Conservation (phyloP, 148 eudicot genomes). For the Heliamphora exappendiculata region DNA sequence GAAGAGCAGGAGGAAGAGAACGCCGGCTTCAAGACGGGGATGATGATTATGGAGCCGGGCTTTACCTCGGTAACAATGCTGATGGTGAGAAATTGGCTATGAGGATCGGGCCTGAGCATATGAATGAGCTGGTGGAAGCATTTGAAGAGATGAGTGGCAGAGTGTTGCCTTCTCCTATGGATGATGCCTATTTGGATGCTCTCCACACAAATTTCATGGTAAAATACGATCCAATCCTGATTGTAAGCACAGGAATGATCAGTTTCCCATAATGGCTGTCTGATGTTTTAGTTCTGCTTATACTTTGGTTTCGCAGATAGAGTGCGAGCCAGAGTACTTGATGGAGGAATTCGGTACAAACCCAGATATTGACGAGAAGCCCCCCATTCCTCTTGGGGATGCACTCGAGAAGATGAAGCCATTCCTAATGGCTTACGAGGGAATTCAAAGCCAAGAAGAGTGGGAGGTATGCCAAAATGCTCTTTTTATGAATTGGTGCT, state of each 20-base stretch:
- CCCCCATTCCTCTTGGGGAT: slow-evolving; percentile 77
- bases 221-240: neutral
- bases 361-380: slow-evolving; percentile 81
- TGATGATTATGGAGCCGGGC: slow-evolving; percentile 20
- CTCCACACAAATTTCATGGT: slow-evolving; percentile 60
- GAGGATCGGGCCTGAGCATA: slow-evolving; percentile 47
- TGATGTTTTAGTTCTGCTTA: neutral
- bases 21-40: slow-evolving; percentile 18
- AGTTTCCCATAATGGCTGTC: neutral
- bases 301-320: slow-evolving; percentile 50
- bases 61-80: slow-evolving; percentile 35
- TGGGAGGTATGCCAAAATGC: slow-evolving; percentile 62
- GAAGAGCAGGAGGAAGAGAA: neutral
- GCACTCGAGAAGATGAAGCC: slow-evolving; percentile 89
- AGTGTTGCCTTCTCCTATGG: slow-evolving; percentile 54
- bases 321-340: slow-evolving; percentile 85
- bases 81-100: slow-evolving; percentile 55
- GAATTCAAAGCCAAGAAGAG: slow-evolving; percentile 69
- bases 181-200: slow-evolving; percentile 66
- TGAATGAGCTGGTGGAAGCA: slow-evolving; percentile 49
- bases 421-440: slow-evolving; percentile 73
- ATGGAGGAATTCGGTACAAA: slow-evolving; percentile 75
- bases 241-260: neutral
- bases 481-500: neutral
- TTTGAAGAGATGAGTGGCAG: slow-evolving; percentile 48